Percentiles rank a stretch among this genome's conserved stretches.
These are phyloP conservation scores for Triangularia setosa DNA, from an alignment of 2,329 filamentous ascomycete species.

Conservation along the genomic window DNA sequence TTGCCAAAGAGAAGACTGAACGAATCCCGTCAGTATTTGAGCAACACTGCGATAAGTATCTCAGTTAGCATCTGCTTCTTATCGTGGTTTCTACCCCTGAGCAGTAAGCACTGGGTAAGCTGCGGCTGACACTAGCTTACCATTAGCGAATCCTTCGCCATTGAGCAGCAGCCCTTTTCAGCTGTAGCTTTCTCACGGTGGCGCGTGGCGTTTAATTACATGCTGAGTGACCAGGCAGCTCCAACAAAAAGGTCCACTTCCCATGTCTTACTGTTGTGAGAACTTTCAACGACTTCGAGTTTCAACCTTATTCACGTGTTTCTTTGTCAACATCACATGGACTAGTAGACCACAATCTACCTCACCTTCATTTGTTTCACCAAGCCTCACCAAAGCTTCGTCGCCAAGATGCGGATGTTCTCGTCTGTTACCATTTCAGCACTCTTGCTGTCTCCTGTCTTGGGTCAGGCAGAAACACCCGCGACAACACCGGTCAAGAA, in stretches of 20 bases:
- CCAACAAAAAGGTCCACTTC: neutral
- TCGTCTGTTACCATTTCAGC: neutral
- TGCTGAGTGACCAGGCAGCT: neutral
- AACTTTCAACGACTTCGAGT: neutral
- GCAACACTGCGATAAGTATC: neutral
- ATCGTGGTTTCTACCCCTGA: neutral
- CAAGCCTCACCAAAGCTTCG: neutral
- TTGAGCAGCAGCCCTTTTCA: neutral
- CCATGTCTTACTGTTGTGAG: neutral
- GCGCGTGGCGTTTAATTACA: constrained; percentile 5
- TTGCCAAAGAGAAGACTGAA: no score
- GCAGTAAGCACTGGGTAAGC: neutral
- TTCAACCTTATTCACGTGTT: neutral
- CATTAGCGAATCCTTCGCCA: neutral
- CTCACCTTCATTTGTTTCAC: neutral
- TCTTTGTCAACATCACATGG: constrained; percentile 7
- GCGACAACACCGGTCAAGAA: constrained; percentile 23
- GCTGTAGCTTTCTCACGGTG: neutral
- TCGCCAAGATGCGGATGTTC: neutral
- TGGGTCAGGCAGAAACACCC: neutral
- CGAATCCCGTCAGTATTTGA: neutral
- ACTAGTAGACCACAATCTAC: constrained; percentile 17
- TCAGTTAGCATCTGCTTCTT: neutral
- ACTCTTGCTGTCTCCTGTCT: constrained; percentile 16
- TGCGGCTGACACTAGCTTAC: neutral